Percentiles rank a stretch among this genome's conserved stretches.
Evolutionary conservation across 2,329 filamentous ascomycete genomes (phyloP).

Genomic region (Talaromyces pinophilus): DNA sequence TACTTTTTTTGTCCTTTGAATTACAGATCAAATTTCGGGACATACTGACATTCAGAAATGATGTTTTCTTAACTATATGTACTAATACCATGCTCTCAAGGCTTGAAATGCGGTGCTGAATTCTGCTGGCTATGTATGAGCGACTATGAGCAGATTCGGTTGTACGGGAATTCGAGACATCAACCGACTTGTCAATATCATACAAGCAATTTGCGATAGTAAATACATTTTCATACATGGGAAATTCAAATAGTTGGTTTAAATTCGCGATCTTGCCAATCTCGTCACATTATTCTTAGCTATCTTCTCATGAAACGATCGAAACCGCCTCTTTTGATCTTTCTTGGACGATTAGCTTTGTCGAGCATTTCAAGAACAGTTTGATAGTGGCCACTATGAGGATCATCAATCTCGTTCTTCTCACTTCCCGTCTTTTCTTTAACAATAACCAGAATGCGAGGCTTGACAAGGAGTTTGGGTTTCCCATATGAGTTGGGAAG

Average conservation of each 20-base stretch:
- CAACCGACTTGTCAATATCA: not conserved
- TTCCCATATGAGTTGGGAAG: not conserved
- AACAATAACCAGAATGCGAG: not conserved
- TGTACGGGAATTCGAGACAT: not conserved
- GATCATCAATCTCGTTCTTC: not conserved
- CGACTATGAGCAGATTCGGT: not conserved
- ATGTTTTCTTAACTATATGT: not conserved
- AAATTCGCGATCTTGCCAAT: not conserved
- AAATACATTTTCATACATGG: not conserved
- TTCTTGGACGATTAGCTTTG: not conserved
- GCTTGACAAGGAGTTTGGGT: not conserved
- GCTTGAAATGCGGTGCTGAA: constrained; percentile 1
- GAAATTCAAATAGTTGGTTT: not conserved
- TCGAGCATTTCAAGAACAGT: not conserved
- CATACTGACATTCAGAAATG: not conserved
- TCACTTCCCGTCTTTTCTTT: not conserved
- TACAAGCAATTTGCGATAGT: not conserved
- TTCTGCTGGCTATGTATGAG: not conserved
- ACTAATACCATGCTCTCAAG: not conserved
- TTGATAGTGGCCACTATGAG: not conserved
- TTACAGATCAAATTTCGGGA: not conserved
- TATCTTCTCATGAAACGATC: not conserved
- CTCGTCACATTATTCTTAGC: not conserved
- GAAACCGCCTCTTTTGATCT: not conserved
- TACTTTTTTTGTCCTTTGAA: not conserved